Evolutionary conservation across 192 early-diverging fungal genomes (phyloP).

Genomic region (Chytriomyces hyalinus): DNA sequence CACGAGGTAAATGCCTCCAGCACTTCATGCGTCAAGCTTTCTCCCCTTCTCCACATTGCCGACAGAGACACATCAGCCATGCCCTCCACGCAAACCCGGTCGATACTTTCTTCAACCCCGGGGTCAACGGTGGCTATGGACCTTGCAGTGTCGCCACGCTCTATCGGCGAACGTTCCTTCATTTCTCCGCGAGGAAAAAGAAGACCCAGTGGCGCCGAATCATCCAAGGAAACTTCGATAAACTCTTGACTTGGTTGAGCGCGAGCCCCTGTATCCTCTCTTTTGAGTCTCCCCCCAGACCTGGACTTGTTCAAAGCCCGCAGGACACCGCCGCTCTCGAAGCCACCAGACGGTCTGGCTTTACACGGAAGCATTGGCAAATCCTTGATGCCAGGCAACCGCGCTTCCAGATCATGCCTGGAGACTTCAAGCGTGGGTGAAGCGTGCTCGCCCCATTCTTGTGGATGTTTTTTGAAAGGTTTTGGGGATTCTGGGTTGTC

Average conservation of each 20-base stretch:
- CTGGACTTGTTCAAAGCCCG: background rate
- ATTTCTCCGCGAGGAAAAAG: no score
- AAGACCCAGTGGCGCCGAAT: no score
- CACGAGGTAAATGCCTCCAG: no score
- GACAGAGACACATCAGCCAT: no score
- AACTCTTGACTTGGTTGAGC: conserved; percentile 17
- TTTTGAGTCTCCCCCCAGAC: background rate
- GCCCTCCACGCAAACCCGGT: no score
- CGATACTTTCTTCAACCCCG: no score
- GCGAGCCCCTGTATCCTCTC: background rate
- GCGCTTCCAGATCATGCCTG: background rate
- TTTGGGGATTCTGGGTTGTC: background rate
- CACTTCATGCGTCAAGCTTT: no score
- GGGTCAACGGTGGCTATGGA: no score
- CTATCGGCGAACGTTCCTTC: no score
- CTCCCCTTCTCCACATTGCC: no score
- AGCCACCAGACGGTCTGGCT: background rate
- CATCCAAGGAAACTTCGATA: conserved; percentile 3
- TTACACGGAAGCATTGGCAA: background rate
- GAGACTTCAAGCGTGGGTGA: background rate
- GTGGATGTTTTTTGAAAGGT: background rate
- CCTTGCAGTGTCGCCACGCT: no score
- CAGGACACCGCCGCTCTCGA: background rate
- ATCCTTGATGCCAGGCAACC: background rate
- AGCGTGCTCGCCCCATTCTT: background rate